Evolutionary conservation across 495 filamentous ascomycete genomes (phyloP), one percentile per base, ranked within the genome.

Genomic region (Cercophora scortea): DNA sequence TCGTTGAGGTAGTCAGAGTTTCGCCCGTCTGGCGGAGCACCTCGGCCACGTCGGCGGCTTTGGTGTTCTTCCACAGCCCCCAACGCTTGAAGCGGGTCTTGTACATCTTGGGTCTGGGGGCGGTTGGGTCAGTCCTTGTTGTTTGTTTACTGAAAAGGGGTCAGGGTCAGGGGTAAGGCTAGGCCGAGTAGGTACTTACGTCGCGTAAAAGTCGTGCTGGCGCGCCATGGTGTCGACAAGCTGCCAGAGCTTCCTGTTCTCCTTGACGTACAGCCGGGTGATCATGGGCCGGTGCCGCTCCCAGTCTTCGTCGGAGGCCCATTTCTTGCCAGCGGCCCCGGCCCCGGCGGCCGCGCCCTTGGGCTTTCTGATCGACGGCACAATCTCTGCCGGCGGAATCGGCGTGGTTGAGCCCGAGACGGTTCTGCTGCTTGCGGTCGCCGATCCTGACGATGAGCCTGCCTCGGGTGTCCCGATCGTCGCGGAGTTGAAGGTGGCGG

Each of bases 11-110:
- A 5, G 18, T 12, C 0, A 11, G 1, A 4, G 42, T 33, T 9
- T 12, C 33, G 52, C 3, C 45, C 2, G 40, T 10, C 45, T 51
- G 47, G 18, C 45, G 53, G 12, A 56, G 53, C 18, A 57, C 39
- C 12, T 52, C 50, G 19, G 50, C 45, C 4, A 57, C 50, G 36
- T 57, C 55, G 32, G 40, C 50, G 1, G 50, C 50, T 41, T 48
- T 49, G 15, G 50, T 53, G 46, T 57, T 57, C 33, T 57, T 57
- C 50, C 50, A 53, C 12, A 57, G 35, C 1, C 36, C 35, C 55
- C 55, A 57, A 32, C 50, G 32, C 42, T 53, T 52, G 46, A 57
- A 57, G 16, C 50, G 50, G 10, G 50, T 53, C 33, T 57, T 57
- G 50, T 57, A 57, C 55, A 57, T 57, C 25, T 53, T 57, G 4